phyloP scores from a whole-genome alignment of 306 rosid species.

The Vigna reflexopilosa region DNA sequence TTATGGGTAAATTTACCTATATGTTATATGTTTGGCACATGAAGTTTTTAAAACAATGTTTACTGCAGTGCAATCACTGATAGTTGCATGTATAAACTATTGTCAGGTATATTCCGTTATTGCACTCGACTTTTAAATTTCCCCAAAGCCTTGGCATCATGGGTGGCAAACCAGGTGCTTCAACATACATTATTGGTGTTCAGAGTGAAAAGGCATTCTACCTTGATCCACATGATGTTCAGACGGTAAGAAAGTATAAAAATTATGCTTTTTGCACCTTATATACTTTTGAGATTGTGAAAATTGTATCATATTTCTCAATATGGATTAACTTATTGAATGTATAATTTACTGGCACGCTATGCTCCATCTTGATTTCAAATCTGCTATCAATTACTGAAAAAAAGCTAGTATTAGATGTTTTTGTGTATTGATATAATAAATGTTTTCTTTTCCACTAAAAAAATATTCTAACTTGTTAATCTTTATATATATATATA shows the following conservation, averaged over 20 bases:
- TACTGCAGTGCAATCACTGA: conserved; percentile 23
- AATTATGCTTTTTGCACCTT: conserved; percentile 2
- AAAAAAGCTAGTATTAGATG: background rate
- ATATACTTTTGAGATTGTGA: conserved; percentile 16
- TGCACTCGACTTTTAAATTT: conserved; percentile 83
- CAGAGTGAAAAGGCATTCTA: conserved; percentile 89
- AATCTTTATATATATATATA: background rate
- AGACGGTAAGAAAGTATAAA: conserved; percentile 58
- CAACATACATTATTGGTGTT: conserved; percentile 89
- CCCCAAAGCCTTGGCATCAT: conserved; percentile 96
- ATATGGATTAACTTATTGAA: background rate
- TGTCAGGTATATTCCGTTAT: conserved; percentile 83
- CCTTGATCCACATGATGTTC: conserved; percentile 97
- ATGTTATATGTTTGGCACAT: conserved; percentile 18
- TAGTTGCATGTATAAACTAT: conserved; percentile 38
- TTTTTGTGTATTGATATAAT: conserved; percentile 1
- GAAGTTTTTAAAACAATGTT: conserved; percentile 24
- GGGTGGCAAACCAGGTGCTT: conserved; percentile 94
- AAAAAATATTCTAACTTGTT: background rate
- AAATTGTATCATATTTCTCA: conserved; percentile 32
- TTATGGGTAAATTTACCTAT: conserved; percentile 14
- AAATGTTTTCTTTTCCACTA: background rate
- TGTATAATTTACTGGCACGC: conserved; percentile 2
- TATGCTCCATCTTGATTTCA: conserved; percentile 21
- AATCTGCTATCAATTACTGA: background rate